Evolutionary conservation across 495 filamentous ascomycete species (phyloP).

Genomic region (Apiosordaria backusii): DNA sequence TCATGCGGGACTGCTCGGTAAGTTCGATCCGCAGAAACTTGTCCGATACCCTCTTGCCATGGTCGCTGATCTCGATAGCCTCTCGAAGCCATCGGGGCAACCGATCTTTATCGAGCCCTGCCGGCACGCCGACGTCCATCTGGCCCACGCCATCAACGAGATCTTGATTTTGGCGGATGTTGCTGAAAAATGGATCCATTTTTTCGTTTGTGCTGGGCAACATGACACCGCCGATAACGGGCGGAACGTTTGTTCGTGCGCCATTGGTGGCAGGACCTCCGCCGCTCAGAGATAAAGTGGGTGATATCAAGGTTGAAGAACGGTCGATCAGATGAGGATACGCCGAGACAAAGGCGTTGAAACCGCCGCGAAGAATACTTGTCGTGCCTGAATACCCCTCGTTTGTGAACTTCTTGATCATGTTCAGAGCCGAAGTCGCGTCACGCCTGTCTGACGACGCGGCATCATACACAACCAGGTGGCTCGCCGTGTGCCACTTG

Average conservation of each 20-base stretch:
- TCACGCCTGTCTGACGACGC: constrained; percentile 74
- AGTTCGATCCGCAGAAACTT: constrained; percentile 82
- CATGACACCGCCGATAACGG: constrained; percentile 81
- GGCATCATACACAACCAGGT: constrained; percentile 85
- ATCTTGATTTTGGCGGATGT: constrained; percentile 97
- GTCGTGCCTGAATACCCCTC: constrained; percentile 77
- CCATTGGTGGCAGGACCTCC: constrained; percentile 31
- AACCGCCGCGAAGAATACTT: constrained; percentile 65
- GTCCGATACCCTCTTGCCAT: constrained; percentile 76
- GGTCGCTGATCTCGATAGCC: constrained; percentile 60
- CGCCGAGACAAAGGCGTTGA: constrained; percentile 46
- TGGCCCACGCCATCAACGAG: constrained; percentile 91
- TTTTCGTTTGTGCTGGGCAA: constrained; percentile 65
- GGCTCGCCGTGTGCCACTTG: constrained; percentile 65
- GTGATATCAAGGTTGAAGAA: constrained; percentile 34
- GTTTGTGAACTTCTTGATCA: constrained; percentile 83
- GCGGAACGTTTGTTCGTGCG: constrained; percentile 52
- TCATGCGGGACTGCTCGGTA: constrained; percentile 85
- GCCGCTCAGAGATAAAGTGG: constrained; percentile 35
- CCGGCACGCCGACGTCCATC: constrained; percentile 70
- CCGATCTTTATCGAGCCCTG: constrained; percentile 48
- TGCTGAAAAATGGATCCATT: constrained; percentile 88
- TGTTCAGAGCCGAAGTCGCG: constrained; percentile 70
- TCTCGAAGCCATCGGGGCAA: constrained; percentile 77
- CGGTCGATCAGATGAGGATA: constrained; percentile 49